Percentiles rank a stretch among this genome's conserved stretches.
Evolutionary conservation across 108 stramenopile genomes (phyloP).

Genomic region (Skeletonema marinoi): DNA sequence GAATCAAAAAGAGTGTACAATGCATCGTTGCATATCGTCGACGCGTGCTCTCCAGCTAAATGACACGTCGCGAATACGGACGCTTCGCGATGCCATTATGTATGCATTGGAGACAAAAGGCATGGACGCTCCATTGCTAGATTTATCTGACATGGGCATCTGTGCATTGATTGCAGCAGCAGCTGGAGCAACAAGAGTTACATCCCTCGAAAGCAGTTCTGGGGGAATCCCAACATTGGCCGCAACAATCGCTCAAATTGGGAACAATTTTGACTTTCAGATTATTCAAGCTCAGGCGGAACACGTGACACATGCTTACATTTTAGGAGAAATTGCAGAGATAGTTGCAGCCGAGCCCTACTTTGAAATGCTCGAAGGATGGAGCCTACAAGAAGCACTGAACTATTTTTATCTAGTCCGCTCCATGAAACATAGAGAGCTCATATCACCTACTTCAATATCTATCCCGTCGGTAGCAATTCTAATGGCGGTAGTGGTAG

Average conservation of each 20-base stretch:
- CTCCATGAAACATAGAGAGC: constrained; percentile 42
- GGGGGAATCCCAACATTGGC: constrained; percentile 51
- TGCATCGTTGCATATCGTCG: constrained; percentile 50
- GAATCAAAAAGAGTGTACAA: constrained; percentile 4
- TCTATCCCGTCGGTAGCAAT: constrained; percentile 56
- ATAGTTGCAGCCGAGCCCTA: constrained; percentile 83
- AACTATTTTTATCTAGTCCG: constrained; percentile 71
- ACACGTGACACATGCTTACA: constrained; percentile 34
- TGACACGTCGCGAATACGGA: constrained; percentile 44
- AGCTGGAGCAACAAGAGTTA: constrained; percentile 55
- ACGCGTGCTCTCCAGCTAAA: constrained; percentile 71
- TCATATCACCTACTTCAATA: constrained; percentile 42
- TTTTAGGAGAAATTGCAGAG: constrained; percentile 49
- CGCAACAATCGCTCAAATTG: constrained; percentile 72
- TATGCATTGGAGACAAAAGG: constrained; percentile 46
- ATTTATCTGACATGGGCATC: constrained; percentile 78
- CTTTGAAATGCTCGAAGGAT: constrained; percentile 73
- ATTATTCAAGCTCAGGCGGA: constrained; percentile 56
- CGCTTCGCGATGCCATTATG: constrained; percentile 47
- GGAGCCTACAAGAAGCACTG: constrained; percentile 75
- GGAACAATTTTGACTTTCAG: constrained; percentile 57
- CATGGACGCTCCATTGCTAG: constrained; percentile 54
- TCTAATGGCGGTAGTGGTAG: constrained; percentile 74
- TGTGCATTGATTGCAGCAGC: constrained; percentile 79
- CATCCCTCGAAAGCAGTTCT: constrained; percentile 66